Evolutionary conservation across 257 asterid species (phyloP).

Genomic region (Salvia miltiorrhiza): DNA sequence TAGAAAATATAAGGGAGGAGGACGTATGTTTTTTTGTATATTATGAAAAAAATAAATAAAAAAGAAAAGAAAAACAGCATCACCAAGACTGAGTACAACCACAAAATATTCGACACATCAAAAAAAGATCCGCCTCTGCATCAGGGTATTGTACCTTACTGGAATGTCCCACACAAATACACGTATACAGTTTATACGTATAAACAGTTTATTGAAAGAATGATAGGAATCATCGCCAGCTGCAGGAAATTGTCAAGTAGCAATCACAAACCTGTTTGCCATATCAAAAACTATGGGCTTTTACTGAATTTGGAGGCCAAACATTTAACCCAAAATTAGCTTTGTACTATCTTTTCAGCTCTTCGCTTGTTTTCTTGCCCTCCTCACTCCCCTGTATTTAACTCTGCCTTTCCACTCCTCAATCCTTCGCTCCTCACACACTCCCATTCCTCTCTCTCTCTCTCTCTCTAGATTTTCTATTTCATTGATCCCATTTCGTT

Average conservation of each 20-base stretch:
- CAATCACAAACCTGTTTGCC: constrained; percentile 9
- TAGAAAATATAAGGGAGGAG: too few species aligned
- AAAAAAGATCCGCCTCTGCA: background rate
- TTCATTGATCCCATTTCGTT: background rate
- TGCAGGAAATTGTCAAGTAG: constrained; percentile 6
- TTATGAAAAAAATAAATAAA: background rate
- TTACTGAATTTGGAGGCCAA: constrained; percentile 14
- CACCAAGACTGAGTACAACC: background rate
- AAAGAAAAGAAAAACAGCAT: background rate
- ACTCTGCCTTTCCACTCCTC: background rate
- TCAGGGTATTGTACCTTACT: constrained; percentile 17
- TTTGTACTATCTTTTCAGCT: background rate
- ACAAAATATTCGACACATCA: background rate
- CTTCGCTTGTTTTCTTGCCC: background rate
- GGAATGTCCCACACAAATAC: background rate
- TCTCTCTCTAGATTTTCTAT: background rate
- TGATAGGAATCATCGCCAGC: constrained; percentile 34
- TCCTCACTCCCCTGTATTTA: constrained; percentile 4
- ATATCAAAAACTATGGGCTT: constrained; percentile 28
- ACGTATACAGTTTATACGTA: background rate
- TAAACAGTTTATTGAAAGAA: background rate
- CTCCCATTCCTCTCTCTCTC: background rate
- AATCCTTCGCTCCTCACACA: constrained; percentile 1
- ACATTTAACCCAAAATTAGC: background rate
- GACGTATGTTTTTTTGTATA: too few species aligned